Percentiles rank a stretch among this genome's conserved stretches.
phyloP scores from a whole-genome alignment of 495 filamentous ascomycete species.

The Apodospora peruviana region DNA sequence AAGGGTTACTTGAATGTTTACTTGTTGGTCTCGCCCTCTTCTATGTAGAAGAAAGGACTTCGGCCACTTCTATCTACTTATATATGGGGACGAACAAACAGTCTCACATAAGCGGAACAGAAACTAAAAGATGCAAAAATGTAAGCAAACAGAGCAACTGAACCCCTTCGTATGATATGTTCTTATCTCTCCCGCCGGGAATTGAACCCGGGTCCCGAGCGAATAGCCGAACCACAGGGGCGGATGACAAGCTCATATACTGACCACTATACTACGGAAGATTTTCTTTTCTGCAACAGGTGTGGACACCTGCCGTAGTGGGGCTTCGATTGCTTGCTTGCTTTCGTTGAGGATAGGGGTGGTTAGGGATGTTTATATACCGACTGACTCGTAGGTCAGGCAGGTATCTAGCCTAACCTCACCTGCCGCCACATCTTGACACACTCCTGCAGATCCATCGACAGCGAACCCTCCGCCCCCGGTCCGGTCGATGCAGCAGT shows the following conservation, averaged over 20 bases:
- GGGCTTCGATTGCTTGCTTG: background rate
- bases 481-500: conserved; percentile 36
- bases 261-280: background rate
- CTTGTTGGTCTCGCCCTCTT: too few relatives aligned
- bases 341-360: background rate
- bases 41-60: too few relatives aligned
- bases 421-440: conserved; percentile 54
- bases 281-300: background rate
- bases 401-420: conserved; percentile 39
- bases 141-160: too few relatives aligned
- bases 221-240: background rate
- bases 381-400: background rate
- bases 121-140: too few relatives aligned
- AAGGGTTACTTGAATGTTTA: too few relatives aligned
- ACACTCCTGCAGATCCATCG: conserved; percentile 58
- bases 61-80: too few relatives aligned
- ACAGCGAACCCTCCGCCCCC: conserved; percentile 50
- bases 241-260: background rate
- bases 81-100: too few relatives aligned
- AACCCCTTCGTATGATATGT: too few relatives aligned
- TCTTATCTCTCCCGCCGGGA: background rate
- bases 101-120: too few relatives aligned
- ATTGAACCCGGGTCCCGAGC: background rate
- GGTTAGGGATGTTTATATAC: background rate
- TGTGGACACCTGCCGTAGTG: background rate